Percentiles rank a stretch among this genome's conserved stretches.
phyloP scores from a whole-genome alignment of 2,329 filamentous ascomycete species.

The Cytospora paraplurivora region DNA sequence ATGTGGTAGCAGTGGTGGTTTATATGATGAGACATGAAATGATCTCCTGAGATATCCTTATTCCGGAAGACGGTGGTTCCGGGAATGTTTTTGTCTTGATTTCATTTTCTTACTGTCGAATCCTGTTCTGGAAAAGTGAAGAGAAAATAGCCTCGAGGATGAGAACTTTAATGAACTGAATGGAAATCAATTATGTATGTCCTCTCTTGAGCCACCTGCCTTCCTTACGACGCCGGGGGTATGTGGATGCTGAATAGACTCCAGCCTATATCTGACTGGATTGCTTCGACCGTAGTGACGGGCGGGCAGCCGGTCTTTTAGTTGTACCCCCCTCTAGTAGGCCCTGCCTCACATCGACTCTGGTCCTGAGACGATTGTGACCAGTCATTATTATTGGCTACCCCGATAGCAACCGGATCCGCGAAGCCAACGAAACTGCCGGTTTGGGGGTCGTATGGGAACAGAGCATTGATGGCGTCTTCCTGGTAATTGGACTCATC shows the following conservation, averaged over 20 bases:
- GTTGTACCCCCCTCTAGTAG: conserved; percentile 11
- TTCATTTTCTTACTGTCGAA: neutral
- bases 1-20: conserved; percentile 5
- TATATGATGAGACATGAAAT: conserved; percentile 20
- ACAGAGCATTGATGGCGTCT: conserved; percentile 32
- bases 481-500: conserved; percentile 25
- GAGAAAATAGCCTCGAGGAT: conserved; percentile 11
- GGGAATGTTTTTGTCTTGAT: conserved; percentile 9
- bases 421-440: conserved; percentile 32
- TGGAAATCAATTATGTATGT: neutral
- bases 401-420: conserved; percentile 10
- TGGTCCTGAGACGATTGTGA: conserved; percentile 8
- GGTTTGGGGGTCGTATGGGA: conserved; percentile 34
- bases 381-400: conserved; percentile 6
- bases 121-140: conserved; percentile 2
- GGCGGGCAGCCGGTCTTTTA: neutral
- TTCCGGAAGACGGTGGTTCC: conserved; percentile 11
- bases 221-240: neutral
- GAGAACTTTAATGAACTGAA: conserved; percentile 18
- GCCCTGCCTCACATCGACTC: conserved; percentile 8
- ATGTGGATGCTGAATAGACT: too few relatives aligned
- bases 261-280: neutral
- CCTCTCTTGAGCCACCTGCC: neutral
- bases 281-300: neutral
- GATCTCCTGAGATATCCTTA: conserved; percentile 26